Evolutionary conservation across 2,329 filamentous ascomycete species (phyloP).

Genomic region (Fusarium abutilonis): DNA sequence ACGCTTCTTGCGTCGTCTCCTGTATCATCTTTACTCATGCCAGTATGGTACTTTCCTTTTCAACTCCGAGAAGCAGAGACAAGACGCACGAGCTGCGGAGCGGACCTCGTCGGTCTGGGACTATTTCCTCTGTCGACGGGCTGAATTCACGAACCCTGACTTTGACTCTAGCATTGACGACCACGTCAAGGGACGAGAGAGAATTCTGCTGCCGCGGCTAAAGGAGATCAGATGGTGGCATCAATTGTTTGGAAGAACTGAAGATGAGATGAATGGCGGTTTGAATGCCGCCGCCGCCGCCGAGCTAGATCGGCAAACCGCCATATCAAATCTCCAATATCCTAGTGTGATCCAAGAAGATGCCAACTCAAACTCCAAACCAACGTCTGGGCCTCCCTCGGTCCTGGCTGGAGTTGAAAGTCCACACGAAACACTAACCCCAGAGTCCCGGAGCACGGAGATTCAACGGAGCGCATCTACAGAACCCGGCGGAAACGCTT

Average conservation of each 20-base stretch:
- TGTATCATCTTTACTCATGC: slow-evolving; percentile 95
- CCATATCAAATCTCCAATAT: slow-evolving; percentile 50
- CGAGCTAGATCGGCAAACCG: slow-evolving; percentile 54
- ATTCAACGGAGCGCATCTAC: slow-evolving; percentile 58
- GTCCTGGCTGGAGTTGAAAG: slow-evolving; percentile 69
- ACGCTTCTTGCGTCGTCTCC: slow-evolving; percentile 84
- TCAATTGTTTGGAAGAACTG: slow-evolving; percentile 83
- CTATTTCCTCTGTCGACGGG: slow-evolving; percentile 84
- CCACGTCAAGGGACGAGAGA: slow-evolving; percentile 79
- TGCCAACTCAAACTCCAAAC: slow-evolving; percentile 50
- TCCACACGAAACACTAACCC: slow-evolving; percentile 62
- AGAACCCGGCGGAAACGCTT: slow-evolving; percentile 54
- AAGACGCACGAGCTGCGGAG: slow-evolving; percentile 73
- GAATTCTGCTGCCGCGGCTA: slow-evolving; percentile 81
- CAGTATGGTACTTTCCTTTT: slow-evolving; percentile 97
- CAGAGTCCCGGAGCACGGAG: slow-evolving; percentile 49
- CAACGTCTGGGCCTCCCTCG: slow-evolving; percentile 57
- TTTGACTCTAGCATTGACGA: slow-evolving; percentile 83
- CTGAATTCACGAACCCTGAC: slow-evolving; percentile 83
- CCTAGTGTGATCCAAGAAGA: slow-evolving; percentile 43
- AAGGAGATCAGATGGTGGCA: slow-evolving; percentile 93
- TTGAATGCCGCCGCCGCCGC: slow-evolving; percentile 64
- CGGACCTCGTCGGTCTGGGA: slow-evolving; percentile 92
- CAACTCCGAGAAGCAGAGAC: slow-evolving; percentile 90
- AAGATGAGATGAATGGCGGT: slow-evolving; percentile 90